A percentile compares a stretch with the other conserved stretches of the same genome.
These are phyloP conservation scores for Metschnikowia kofuensis DNA, from an alignment of 805 yeast genomes.

Conservation along the genomic window DNA sequence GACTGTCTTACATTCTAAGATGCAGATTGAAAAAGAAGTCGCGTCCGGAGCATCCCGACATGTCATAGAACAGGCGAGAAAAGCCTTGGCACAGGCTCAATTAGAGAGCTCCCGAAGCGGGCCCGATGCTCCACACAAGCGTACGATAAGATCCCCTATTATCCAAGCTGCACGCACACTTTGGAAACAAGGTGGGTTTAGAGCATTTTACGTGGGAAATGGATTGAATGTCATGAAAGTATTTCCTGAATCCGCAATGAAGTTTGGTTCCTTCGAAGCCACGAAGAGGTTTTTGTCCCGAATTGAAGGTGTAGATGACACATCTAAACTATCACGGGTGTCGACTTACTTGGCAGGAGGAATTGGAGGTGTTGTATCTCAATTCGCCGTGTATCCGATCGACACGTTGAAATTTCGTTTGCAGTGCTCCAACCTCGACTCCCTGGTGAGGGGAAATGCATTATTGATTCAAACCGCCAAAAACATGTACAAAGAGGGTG, in stretches of 20 bases:
- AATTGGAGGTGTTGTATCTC: constrained; percentile 91
- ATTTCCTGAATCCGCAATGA: constrained; percentile 96
- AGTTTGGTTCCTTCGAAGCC: constrained; percentile 92
- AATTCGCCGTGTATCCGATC: constrained; percentile 89
- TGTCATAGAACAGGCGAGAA: constrained; percentile 33
- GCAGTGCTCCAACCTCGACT: constrained; percentile 84
- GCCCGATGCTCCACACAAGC: constrained; percentile 40
- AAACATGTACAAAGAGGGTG: constrained; percentile 79
- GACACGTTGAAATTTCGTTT: constrained; percentile 92
- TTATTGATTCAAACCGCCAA: constrained; percentile 66
- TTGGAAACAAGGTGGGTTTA: constrained; percentile 85
- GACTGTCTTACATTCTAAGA: constrained; percentile 59
- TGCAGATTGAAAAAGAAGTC: constrained; percentile 36
- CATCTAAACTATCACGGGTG: constrained; percentile 63
- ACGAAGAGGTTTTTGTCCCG: constrained; percentile 71
- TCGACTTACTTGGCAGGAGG: constrained; percentile 95
- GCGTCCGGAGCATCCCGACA: constrained; percentile 35
- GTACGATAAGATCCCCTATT: constrained; percentile 65
- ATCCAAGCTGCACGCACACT: constrained; percentile 76
- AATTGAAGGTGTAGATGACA: constrained; percentile 73
- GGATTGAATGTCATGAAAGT: constrained; percentile 92
- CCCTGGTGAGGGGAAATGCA: constrained; percentile 56
- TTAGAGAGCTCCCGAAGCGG: constrained; percentile 28
- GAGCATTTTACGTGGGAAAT: constrained; percentile 90
- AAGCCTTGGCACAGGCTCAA: constrained; percentile 27